phyloP scores from a whole-genome alignment of 768 basidiomycete species.

The Xanthoconium stramineum region DNA sequence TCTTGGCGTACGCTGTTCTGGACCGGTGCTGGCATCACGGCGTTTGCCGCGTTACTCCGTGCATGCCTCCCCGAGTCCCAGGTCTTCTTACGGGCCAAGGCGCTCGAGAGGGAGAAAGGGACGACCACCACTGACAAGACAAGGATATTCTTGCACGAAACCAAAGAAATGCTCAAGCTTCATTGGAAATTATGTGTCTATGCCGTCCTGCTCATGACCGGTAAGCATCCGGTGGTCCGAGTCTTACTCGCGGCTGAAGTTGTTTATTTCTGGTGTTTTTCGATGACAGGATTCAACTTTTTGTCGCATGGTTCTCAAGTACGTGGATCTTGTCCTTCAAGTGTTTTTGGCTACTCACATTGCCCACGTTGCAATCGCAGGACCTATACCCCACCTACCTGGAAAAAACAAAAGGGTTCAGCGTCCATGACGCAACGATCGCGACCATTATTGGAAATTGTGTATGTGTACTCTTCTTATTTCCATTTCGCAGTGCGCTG shows the following conservation, averaged over 20 bases:
- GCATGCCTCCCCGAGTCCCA: constrained; percentile 73
- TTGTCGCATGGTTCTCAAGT: constrained; percentile 71
- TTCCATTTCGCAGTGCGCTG: neutral
- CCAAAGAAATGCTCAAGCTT: constrained; percentile 67
- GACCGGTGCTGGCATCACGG: constrained; percentile 66
- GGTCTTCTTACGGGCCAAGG: constrained; percentile 66
- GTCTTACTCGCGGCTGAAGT: neutral
- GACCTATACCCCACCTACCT: constrained; percentile 81
- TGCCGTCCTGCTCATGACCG: constrained; percentile 77
- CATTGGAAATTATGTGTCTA: constrained; percentile 87
- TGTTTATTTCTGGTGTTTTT: neutral
- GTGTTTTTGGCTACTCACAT: neutral
- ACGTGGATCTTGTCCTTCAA: constrained; percentile 3
- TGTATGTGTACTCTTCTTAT: constrained; percentile 34
- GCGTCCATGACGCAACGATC: constrained; percentile 53
- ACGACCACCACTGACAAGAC: constrained; percentile 49
- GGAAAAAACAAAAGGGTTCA: constrained; percentile 58
- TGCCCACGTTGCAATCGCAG: constrained; percentile 22
- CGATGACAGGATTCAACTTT: constrained; percentile 63
- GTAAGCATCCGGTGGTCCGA: constrained; percentile 13
- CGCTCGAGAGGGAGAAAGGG: constrained; percentile 43
- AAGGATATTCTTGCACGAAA: constrained; percentile 68
- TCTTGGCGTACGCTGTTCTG: constrained; percentile 84
- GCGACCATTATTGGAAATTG: constrained; percentile 84
- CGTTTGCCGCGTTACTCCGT: constrained; percentile 67